Evolutionary conservation across 2,329 filamentous ascomycete species (phyloP).

Genomic region (Seiridium cupressi): DNA sequence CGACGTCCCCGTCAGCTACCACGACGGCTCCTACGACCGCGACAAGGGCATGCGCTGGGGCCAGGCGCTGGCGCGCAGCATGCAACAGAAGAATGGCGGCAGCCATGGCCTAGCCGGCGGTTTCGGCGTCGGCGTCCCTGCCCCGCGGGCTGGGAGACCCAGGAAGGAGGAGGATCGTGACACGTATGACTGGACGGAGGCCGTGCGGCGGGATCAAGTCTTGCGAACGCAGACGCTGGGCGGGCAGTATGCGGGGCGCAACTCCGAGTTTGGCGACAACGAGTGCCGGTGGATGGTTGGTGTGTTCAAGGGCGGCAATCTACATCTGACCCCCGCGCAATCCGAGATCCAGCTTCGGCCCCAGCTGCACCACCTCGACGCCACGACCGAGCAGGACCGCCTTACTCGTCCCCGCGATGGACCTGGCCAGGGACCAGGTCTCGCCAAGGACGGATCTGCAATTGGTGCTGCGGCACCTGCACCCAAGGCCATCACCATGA

Average conservation of each 20-base stretch:
- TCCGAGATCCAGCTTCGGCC: slow-evolving; percentile 87
- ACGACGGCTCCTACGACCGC: slow-evolving; percentile 71
- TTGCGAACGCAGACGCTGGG: slow-evolving; percentile 81
- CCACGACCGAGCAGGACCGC: slow-evolving; percentile 69
- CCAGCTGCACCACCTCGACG: slow-evolving; percentile 91
- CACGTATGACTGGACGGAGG: slow-evolving; percentile 62
- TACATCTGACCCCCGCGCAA: slow-evolving; percentile 82
- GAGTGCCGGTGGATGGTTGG: slow-evolving; percentile 79
- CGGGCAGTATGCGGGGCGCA: slow-evolving; percentile 62
- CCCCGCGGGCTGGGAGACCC: slow-evolving; percentile 29
- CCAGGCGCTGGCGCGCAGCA: slow-evolving; percentile 64
- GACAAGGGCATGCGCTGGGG: slow-evolving; percentile 83
- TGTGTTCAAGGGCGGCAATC: slow-evolving; percentile 83
- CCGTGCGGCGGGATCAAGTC: slow-evolving; percentile 68
- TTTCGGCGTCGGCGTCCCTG: slow-evolving; percentile 60
- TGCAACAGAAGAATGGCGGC: slow-evolving; percentile 59
- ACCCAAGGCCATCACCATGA: slow-evolving; percentile 75
- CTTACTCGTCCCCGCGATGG: slow-evolving; percentile 38
- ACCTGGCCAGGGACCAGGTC: slow-evolving; percentile 15
- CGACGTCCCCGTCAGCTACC: slow-evolving; percentile 79
- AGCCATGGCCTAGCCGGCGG: slow-evolving; percentile 71
- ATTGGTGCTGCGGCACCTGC: slow-evolving; percentile 43
- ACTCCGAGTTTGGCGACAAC: slow-evolving; percentile 52
- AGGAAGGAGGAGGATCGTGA: slow-evolving; percentile 37
- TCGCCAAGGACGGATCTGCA: too few species aligned